Conservation (phyloP, 2,329 filamentous ascomycete genomes). For the Botrytis byssoidea region DNA sequence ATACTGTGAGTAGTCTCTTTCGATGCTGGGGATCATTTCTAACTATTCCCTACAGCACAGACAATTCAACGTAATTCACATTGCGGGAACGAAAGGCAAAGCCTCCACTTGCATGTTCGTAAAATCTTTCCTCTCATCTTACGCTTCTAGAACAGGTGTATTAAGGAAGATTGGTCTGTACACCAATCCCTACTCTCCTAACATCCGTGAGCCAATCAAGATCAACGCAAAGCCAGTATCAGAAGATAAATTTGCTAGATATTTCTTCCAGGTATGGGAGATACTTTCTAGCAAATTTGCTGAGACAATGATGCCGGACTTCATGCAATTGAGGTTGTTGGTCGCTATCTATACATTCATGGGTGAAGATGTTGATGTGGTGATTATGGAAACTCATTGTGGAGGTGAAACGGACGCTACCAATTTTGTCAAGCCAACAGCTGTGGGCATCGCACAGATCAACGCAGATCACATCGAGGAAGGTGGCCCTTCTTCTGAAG, state of each 20-base stretch:
- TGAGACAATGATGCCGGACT: slow-evolving; percentile 50
- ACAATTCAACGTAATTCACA: slow-evolving; percentile 51
- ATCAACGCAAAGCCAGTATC: slow-evolving; percentile 56
- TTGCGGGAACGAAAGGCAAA: slow-evolving; percentile 71
- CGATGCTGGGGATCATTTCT: background rate
- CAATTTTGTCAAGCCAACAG: slow-evolving; percentile 56
- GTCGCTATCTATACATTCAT: slow-evolving; percentile 65
- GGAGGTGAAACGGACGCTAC: slow-evolving; percentile 67
- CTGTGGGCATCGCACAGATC: slow-evolving; percentile 59
- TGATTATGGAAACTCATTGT: slow-evolving; percentile 63
- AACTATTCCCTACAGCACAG: background rate
- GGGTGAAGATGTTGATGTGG: slow-evolving; percentile 57
- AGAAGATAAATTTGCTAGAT: slow-evolving; percentile 52
- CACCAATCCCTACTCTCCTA: slow-evolving; percentile 64
- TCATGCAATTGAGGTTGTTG: slow-evolving; percentile 59
- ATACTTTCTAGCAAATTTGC: slow-evolving; percentile 38
- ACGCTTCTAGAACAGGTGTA: slow-evolving; percentile 39
- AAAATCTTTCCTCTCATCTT: slow-evolving; percentile 56
- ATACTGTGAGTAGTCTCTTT: background rate
- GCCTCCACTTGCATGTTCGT: slow-evolving; percentile 67
- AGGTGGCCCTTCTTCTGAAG: slow-evolving; percentile 58
- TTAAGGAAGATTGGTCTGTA: slow-evolving; percentile 54
- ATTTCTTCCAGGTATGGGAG: slow-evolving; percentile 24
- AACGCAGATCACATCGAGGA: slow-evolving; percentile 64
- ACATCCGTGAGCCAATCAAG: slow-evolving; percentile 63